phyloP scores from a whole-genome alignment of 805 yeast genomes.

The Candida mattraensis region DNA sequence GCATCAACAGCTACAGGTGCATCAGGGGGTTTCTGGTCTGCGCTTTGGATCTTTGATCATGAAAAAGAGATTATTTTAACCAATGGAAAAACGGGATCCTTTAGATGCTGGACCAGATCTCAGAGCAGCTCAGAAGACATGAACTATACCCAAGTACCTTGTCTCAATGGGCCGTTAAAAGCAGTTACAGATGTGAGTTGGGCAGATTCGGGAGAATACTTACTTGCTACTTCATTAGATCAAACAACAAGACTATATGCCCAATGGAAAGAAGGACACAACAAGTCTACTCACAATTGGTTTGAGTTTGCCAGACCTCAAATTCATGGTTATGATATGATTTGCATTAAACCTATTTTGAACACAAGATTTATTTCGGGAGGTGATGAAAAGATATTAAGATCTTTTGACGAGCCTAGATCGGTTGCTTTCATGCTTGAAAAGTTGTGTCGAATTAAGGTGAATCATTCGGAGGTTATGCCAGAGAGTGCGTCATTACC shows the following conservation, averaged over 20 bases:
- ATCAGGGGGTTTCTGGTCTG: slow-evolving; percentile 63
- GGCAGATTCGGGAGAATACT: slow-evolving; percentile 63
- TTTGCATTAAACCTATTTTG: slow-evolving; percentile 64
- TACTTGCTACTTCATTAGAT: slow-evolving; percentile 80
- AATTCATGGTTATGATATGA: slow-evolving; percentile 97
- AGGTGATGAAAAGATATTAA: slow-evolving; percentile 90
- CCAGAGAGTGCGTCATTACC: slow-evolving; percentile 91
- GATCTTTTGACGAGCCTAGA: slow-evolving; percentile 87
- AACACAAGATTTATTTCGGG: slow-evolving; percentile 77
- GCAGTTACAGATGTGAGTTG: slow-evolving; percentile 80
- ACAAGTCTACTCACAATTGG: slow-evolving; percentile 53
- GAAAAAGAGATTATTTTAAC: slow-evolving; percentile 60
- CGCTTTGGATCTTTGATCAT: slow-evolving; percentile 59
- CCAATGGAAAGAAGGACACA: slow-evolving; percentile 45
- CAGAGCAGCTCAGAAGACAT: slow-evolving; percentile 31
- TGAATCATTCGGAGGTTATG: slow-evolving; percentile 32
- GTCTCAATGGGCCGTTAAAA: slow-evolving; percentile 73
- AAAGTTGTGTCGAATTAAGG: slow-evolving; percentile 49
- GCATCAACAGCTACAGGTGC: slow-evolving; percentile 99
- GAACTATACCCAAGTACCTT: slow-evolving; percentile 40
- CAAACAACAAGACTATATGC: slow-evolving; percentile 90
- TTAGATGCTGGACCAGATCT: slow-evolving; percentile 64
- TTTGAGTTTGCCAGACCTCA: slow-evolving; percentile 96
- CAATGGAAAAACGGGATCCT: slow-evolving; percentile 89
- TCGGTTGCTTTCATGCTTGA: slow-evolving; percentile 65